Evolutionary conservation across 139 green algal genomes (phyloP).

Genomic region (Tetraselmis striata): DNA sequence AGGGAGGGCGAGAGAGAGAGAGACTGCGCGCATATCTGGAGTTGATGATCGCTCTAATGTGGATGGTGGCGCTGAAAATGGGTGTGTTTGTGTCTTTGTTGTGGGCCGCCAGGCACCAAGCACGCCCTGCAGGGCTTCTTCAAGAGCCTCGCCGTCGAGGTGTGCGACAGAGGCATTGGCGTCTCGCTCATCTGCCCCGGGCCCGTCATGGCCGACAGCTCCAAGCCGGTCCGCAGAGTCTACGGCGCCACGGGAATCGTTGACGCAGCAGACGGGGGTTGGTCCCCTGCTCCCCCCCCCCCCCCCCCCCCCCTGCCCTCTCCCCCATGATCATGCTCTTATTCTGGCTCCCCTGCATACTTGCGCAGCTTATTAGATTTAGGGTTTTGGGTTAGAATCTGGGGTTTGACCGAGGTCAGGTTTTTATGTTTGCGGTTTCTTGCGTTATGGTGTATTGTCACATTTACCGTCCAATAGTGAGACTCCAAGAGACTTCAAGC

Average conservation of each 20-base stretch:
- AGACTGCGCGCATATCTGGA: too few species aligned
- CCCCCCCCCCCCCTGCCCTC: not conserved
- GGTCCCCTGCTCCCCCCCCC: too few species aligned
- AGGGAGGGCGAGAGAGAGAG: not conserved
- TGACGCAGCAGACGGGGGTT: not conserved
- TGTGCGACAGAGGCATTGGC: slow-evolving; percentile 5
- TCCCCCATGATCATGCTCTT: not conserved
- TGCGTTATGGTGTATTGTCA: not conserved
- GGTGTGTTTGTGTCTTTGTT: not conserved
- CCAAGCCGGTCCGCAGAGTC: not conserved
- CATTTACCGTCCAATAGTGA: not conserved
- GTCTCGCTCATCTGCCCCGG: slow-evolving; percentile 4
- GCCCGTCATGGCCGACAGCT: not conserved
- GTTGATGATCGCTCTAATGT: too few species aligned
- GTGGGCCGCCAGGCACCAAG: slow-evolving; percentile 4
- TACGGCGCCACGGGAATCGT: not conserved
- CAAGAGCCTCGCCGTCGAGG: slow-evolving; percentile 4
- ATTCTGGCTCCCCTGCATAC: not conserved
- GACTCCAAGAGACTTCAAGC: not conserved
- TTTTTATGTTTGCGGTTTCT: not conserved
- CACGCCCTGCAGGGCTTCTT: slow-evolving; percentile 1
- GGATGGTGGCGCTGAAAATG: too few species aligned
- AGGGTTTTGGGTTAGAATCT: not conserved
- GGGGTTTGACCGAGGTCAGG: not conserved
- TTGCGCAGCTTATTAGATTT: not conserved